Evolutionary conservation across 257 asterid species (phyloP), one percentile per base, ranked within the genome.

Genomic region (Oldenlandia corymbosa): DNA sequence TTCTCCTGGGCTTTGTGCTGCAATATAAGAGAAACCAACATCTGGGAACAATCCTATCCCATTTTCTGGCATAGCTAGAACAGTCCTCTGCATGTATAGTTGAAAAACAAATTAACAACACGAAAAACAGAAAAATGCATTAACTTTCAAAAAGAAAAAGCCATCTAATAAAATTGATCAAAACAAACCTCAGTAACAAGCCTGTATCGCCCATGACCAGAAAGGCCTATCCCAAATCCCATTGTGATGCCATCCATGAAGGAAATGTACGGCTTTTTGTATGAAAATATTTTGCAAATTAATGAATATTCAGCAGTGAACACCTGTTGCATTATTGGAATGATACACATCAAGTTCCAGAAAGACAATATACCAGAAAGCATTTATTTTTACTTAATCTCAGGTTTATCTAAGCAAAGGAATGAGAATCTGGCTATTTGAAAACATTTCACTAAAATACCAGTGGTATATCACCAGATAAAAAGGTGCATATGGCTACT

Each of bases 21-120:
- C 97, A 61, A 92, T 82, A 74, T 89, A 87, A 23, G 97, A 93
- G 83, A 89, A 92, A 60, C 98, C 98, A 68, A 89, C 98, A 82
- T 92, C 98, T 31, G 98, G 98, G 58, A 92, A 92, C 79, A 92
- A 70, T 66, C 97, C 98, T 57, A 92, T 89, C 50, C 98, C 93
- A 83, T 83, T 92, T 74, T 92, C 98, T 67, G 98, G 98, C 98
- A 92, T 92, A 56, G 98, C 95, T 68, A 92, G 95, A 63, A 87
- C 84, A 68, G 95, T 89, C 80, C 81, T 92, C 97, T 92, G 96
- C 42, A 63, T 76, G 31, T 69, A 71, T 30, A 70, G 63, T 30
- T 26, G n/a, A 12, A 28, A 54, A n/a, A 36, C 7, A 26, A 48
- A 28, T 39, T 49, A 20, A 36, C 23, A 52, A 47, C 32, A 41